phyloP scores from a whole-genome alignment of 495 filamentous ascomycete species.

The Penicillium ochrochloron region DNA sequence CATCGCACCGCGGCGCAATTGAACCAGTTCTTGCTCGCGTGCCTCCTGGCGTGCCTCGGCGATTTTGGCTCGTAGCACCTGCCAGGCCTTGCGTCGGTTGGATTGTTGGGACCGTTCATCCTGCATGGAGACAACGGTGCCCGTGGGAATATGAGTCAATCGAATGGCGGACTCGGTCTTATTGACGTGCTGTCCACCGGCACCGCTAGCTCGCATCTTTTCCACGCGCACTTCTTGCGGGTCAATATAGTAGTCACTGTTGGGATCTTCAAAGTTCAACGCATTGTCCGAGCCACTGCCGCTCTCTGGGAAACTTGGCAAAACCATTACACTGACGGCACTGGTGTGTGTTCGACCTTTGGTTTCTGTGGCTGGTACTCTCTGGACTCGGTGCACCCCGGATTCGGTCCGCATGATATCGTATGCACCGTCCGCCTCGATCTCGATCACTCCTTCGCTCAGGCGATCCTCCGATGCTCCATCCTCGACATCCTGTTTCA shows the following conservation, averaged over 20 bases:
- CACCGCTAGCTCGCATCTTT: conserved; percentile 88
- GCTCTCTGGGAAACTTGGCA: conserved; percentile 77
- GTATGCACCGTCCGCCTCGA: conserved; percentile 79
- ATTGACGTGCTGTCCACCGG: conserved; percentile 97
- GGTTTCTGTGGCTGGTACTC: conserved; percentile 86
- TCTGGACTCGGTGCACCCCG: conserved; percentile 93
- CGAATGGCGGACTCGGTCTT: conserved; percentile 96
- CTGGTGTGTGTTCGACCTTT: conserved; percentile 92
- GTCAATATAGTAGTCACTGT: conserved; percentile 87
- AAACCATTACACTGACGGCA: conserved; percentile 86
- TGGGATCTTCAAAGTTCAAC: conserved; percentile 75
- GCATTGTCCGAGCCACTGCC: conserved; percentile 55
- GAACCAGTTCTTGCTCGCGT: conserved; percentile 78
- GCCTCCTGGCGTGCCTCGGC: conserved; percentile 81
- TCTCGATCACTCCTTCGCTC: conserved; percentile 84
- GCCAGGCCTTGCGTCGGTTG: conserved; percentile 88
- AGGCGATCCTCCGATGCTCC: conserved; percentile 64
- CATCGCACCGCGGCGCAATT: conserved; percentile 72
- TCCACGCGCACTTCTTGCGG: conserved; percentile 84
- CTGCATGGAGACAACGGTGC: conserved; percentile 85
- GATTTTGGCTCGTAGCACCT: conserved; percentile 77
- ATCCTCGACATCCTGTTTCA: conserved; percentile 62
- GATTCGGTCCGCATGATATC: conserved; percentile 80
- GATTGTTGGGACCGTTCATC: conserved; percentile 88
- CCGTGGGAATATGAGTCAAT: conserved; percentile 88